Evolutionary conservation across 352 stramenopile species (phyloP).

Genomic region (Pythium utonaiense): DNA sequence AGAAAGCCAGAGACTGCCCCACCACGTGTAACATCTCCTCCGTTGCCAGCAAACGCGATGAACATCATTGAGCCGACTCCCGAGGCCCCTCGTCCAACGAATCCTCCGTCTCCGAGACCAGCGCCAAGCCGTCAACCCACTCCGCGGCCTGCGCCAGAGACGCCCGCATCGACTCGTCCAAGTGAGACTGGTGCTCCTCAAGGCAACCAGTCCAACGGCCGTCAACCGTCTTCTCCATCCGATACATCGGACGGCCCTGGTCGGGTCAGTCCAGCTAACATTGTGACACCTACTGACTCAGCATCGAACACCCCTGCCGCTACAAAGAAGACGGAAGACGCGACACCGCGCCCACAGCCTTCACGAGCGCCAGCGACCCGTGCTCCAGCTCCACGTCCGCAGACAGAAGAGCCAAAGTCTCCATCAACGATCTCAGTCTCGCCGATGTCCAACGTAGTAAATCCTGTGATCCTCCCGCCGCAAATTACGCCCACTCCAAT

Average conservation of each 20-base stretch:
- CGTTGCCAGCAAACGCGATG: background rate
- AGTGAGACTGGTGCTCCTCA: background rate
- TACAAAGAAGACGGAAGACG: background rate
- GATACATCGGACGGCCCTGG: constrained; percentile 12
- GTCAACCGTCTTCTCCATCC: background rate
- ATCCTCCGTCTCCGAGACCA: background rate
- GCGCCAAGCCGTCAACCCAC: background rate
- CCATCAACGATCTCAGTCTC: background rate
- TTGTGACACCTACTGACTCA: background rate
- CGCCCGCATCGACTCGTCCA: background rate
- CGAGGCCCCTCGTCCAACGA: background rate
- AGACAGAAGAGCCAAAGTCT: background rate
- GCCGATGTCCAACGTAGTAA: background rate
- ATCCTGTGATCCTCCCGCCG: background rate
- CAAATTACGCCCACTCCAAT: background rate
- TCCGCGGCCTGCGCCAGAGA: background rate
- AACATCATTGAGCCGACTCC: background rate
- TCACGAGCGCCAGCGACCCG: background rate
- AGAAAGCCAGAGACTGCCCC: background rate
- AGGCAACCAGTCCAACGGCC: background rate
- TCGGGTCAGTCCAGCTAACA: constrained; percentile 3
- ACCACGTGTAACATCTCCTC: background rate
- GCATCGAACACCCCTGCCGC: background rate
- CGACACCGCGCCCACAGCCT: background rate
- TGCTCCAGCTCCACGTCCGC: background rate